A percentile compares a stretch with the other conserved stretches of the same genome.
phyloP scores from a whole-genome alignment of 2,329 filamentous ascomycete genomes.

The Cladosporium austrohemisphaericum region DNA sequence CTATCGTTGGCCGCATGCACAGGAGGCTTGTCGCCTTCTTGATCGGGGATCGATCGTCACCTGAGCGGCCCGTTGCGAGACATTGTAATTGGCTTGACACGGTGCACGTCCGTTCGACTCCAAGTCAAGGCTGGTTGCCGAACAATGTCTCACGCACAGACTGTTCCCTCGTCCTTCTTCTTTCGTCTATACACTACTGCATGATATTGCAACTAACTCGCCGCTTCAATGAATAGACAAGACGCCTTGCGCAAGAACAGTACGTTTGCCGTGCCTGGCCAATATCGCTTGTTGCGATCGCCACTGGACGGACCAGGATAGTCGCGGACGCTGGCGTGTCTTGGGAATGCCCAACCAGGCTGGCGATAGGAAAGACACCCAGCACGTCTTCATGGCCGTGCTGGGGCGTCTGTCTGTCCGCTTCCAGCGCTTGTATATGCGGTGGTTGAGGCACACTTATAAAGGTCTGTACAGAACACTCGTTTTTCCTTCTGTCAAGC shows the following conservation, averaged over 20 bases:
- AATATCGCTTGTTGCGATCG: slow-evolving; percentile 11
- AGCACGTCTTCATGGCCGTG: slow-evolving; percentile 8
- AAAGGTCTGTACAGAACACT: neutral
- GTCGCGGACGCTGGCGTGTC: slow-evolving; percentile 5
- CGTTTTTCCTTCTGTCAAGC: neutral
- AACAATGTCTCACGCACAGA: neutral
- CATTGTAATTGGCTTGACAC: neutral
- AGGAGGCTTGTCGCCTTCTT: neutral
- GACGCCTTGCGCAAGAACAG: neutral
- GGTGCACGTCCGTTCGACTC: too few species aligned
- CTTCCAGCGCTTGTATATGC: slow-evolving; percentile 1
- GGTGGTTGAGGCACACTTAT: slow-evolving; percentile 11
- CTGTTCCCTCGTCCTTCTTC: slow-evolving; percentile 8
- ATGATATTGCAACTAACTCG: slow-evolving; percentile 1
- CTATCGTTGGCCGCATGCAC: neutral
- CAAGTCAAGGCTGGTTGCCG: neutral
- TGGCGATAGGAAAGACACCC: slow-evolving; percentile 12
- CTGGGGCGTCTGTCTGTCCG: neutral
- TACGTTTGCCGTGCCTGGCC: slow-evolving; percentile 9
- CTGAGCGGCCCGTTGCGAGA: slow-evolving; percentile 1
- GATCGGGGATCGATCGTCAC: neutral
- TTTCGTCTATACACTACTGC: slow-evolving; percentile 13
- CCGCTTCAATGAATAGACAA: neutral
- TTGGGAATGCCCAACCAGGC: slow-evolving; percentile 4
- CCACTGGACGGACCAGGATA: neutral